phyloP scores from a whole-genome alignment of 2,329 filamentous ascomycete species.

The Penicillium sp. region DNA sequence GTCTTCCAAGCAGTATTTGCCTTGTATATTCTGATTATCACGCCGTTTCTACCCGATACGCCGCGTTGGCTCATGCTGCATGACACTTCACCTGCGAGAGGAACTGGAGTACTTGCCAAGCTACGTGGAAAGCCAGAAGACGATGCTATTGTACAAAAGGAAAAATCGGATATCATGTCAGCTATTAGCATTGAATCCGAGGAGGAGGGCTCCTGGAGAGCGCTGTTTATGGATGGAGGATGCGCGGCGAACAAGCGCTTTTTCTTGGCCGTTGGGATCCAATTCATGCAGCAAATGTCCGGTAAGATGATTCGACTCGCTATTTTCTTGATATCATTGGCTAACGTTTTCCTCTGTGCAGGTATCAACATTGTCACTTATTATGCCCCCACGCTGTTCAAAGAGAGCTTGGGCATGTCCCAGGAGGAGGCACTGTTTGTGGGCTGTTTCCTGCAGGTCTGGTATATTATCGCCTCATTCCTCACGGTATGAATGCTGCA shows the following conservation, averaged over 20 bases:
- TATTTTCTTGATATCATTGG: neutral
- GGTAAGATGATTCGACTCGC: constrained; percentile 6
- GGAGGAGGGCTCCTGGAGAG: constrained; percentile 17
- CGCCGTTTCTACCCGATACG: constrained; percentile 22
- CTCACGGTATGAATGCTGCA: constrained; percentile 24
- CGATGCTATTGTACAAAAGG: constrained; percentile 13
- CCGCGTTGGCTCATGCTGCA: constrained; percentile 25
- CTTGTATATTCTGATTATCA: constrained; percentile 17
- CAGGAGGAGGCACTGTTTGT: constrained; percentile 23
- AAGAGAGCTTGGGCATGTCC: constrained; percentile 22
- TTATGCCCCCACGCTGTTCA: constrained; percentile 28
- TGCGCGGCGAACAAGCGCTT: constrained; percentile 13
- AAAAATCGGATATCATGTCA: constrained; percentile 8
- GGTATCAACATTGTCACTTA: constrained; percentile 22
- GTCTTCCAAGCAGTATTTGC: constrained; percentile 17
- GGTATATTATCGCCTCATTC: constrained; percentile 28
- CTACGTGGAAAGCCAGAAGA: constrained; percentile 16
- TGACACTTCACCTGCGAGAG: constrained; percentile 12
- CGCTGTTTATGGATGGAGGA: constrained; percentile 14
- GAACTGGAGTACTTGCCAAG: constrained; percentile 16
- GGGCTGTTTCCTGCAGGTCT: constrained; percentile 27
- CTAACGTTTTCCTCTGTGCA: neutral
- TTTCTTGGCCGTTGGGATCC: constrained; percentile 18
- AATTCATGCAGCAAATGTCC: constrained; percentile 25
- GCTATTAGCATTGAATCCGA: constrained; percentile 12